Conservation (phyloP, 805 yeast genomes). For the Maudiozyma turicensis region DNA sequence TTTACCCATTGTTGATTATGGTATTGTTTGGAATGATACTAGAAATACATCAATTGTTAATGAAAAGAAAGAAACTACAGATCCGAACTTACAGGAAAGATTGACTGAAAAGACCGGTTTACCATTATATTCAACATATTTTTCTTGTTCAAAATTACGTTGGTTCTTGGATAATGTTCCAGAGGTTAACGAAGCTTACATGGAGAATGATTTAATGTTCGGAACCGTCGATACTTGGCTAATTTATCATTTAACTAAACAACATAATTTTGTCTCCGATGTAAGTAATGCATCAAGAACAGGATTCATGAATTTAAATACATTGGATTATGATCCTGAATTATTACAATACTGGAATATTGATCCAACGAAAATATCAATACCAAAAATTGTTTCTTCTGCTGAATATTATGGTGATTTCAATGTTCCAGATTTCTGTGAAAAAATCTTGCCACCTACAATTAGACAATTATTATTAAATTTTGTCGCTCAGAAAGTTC, state of each 20-base stretch:
- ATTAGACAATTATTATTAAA: slow-evolving; percentile 45
- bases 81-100: slow-evolving; percentile 45
- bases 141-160: slow-evolving; percentile 79
- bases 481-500: slow-evolving; percentile 44
- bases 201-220: slow-evolving; percentile 71
- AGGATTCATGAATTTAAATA: slow-evolving; percentile 74
- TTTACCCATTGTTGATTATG: slow-evolving; percentile 63
- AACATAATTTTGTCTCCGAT: slow-evolving; percentile 67
- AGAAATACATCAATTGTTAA: slow-evolving; percentile 68
- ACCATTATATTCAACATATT: slow-evolving; percentile 75
- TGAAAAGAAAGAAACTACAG: slow-evolving; percentile 44
- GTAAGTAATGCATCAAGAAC: slow-evolving; percentile 90
- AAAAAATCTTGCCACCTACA: slow-evolving; percentile 41
- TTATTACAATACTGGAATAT: slow-evolving; percentile 73
- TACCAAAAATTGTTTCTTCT: slow-evolving; percentile 73
- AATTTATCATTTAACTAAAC: slow-evolving; percentile 69
- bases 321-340: slow-evolving; percentile 64
- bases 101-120: slow-evolving; percentile 67
- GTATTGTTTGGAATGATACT: slow-evolving; percentile 95
- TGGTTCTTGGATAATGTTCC: slow-evolving; percentile 83
- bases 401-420: slow-evolving; percentile 72
- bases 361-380: slow-evolving; percentile 50
- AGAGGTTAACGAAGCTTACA: slow-evolving; percentile 55
- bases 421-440: slow-evolving; percentile 38
- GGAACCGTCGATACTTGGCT: slow-evolving; percentile 96